Evolutionary conservation across 805 yeast genomes (phyloP).

Genomic region (Tetrapisispora arboricola): DNA sequence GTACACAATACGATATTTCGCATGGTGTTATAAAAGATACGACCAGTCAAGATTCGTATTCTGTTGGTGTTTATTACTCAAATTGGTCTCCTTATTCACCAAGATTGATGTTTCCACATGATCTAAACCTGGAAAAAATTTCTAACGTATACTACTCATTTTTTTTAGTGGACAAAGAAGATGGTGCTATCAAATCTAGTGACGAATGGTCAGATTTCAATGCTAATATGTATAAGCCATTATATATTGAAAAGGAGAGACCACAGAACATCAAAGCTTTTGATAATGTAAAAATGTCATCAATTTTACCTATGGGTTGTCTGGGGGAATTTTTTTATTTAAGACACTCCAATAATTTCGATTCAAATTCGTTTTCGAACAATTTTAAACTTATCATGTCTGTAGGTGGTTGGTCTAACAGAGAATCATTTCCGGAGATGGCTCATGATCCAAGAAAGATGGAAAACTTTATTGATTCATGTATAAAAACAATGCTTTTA

Average conservation of each 20-base stretch:
- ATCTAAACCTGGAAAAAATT: constrained; percentile 45
- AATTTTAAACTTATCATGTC: constrained; percentile 55
- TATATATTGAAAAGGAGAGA: constrained; percentile 6
- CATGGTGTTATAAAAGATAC: not conserved
- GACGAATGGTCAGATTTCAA: constrained; percentile 62
- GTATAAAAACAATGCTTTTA: constrained; percentile 37
- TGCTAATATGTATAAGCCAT: constrained; percentile 21
- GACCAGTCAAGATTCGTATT: constrained; percentile 6
- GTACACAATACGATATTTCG: not conserved
- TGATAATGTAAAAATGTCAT: not conserved
- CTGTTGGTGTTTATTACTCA: constrained; percentile 38
- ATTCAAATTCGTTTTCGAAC: constrained; percentile 8
- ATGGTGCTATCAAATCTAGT: constrained; percentile 45
- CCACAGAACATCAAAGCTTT: not conserved
- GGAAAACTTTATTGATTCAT: constrained; percentile 39
- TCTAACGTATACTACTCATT: constrained; percentile 78
- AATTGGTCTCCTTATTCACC: constrained; percentile 61
- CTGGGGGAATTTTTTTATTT: constrained; percentile 40
- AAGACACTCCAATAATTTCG: constrained; percentile 23
- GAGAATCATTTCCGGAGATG: constrained; percentile 39
- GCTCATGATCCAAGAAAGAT: constrained; percentile 31
- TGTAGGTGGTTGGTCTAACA: constrained; percentile 71
- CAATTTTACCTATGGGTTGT: constrained; percentile 39
- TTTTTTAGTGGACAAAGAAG: constrained; percentile 41
- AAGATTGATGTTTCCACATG: constrained; percentile 46